Percentiles rank a stretch among this genome's conserved stretches.
Conservation (phyloP, 768 basidiomycete genomes). For the Candolleomyces eurysporus region DNA sequence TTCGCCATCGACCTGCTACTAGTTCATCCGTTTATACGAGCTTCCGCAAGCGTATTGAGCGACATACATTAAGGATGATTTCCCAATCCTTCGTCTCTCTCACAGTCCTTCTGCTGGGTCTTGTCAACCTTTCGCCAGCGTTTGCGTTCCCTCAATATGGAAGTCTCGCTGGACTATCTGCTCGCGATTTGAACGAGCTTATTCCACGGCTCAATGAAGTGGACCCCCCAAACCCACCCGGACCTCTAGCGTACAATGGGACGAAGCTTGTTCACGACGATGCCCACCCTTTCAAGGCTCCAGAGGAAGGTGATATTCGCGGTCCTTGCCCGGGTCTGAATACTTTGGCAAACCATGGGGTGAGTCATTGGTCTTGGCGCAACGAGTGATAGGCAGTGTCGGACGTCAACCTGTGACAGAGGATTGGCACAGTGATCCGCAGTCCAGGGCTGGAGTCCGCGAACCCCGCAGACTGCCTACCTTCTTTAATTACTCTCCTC, state of each 20-base stretch:
- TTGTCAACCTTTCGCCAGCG: background rate
- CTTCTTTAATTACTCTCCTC: background rate
- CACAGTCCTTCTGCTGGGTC: no score
- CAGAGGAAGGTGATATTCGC: constrained; percentile 11
- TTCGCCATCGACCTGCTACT: no score
- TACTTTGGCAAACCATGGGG: constrained; percentile 19
- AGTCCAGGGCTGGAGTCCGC: background rate
- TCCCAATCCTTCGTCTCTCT: no score
- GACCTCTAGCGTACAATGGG: constrained; percentile 8
- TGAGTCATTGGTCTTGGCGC: constrained; percentile 1
- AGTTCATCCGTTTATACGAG: no score
- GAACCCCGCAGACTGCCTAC: background rate
- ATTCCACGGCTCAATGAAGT: constrained; percentile 2
- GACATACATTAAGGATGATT: no score
- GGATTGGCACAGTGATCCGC: background rate
- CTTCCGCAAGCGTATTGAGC: no score
- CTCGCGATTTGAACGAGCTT: constrained; percentile 16
- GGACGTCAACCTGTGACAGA: background rate
- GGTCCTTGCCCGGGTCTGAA: constrained; percentile 21
- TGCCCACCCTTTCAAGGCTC: constrained; percentile 17
- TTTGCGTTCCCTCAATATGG: constrained; percentile 20
- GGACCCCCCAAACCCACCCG: constrained; percentile 8
- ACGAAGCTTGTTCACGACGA: constrained; percentile 13
- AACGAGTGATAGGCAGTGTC: background rate
- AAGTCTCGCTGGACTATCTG: constrained; percentile 22